Evolutionary conservation across 2,329 filamentous ascomycete genomes (phyloP), one percentile per base, ranked within the genome.

Genomic region (Sporothrix inflata): DNA sequence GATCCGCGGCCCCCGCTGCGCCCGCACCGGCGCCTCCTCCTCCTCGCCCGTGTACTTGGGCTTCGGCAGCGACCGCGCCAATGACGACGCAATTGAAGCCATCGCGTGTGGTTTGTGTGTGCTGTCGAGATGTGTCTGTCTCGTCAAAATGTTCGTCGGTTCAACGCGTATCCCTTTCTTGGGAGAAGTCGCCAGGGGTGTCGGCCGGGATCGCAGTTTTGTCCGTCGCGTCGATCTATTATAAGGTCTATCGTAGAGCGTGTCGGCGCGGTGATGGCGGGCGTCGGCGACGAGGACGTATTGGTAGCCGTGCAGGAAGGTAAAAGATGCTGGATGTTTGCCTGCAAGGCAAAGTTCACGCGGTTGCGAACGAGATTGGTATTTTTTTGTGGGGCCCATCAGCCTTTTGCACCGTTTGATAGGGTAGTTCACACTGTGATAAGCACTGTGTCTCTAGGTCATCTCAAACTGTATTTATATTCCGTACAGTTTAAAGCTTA

Each of bases 21-120:
- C 90, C 79, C 92, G 89, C 40, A 85, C 83, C 30, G 91, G 91
- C 45, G 91, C 83, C 78, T 97, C 92, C 80, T 98, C 94, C 79
- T 97, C 91, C 79, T 97, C 93, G 76, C 93, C 94, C 4, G 91
- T 93, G 79, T 98, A 97, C 83, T 93, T 95, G 19, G 95, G 94
- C 80, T 94, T 94, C 3, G 95, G 95, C 57, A 98, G 86, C 72
- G 92, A 90, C 79, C 90, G 89, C 75, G 93, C 90, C 57, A 98
- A 87, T 72, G 93, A 92, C 73, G 89, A 86, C 76, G 87, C 87
- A 78, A 92, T 86, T 73, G 90, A 90, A 73, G 90, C 84, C 90
- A 93, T 93, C 74, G 47, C 27, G 27, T 24, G 27, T 38, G 45
- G 21, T 19, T 21, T 38, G 45, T 42, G 19, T 34, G 24, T 49